These are phyloP conservation scores for Simmondsia chinensis DNA, from an alignment of 148 eudicot species.

Conservation along the genomic window DNA sequence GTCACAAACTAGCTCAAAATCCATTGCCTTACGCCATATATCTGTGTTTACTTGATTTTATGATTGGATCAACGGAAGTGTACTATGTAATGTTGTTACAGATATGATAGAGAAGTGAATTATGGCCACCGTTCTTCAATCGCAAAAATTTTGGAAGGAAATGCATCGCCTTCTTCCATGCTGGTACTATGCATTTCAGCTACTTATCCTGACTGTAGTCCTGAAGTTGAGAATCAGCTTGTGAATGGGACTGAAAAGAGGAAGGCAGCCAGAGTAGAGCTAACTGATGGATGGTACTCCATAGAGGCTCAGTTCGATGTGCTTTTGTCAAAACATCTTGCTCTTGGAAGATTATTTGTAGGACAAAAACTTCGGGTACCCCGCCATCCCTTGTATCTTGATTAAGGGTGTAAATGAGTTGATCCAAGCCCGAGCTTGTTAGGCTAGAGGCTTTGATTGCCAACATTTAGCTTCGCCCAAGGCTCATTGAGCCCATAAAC, in stretches of 20 bases:
- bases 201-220: constrained; percentile 18
- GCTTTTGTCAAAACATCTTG: constrained; percentile 49
- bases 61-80: background rate
- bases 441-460: too few species aligned
- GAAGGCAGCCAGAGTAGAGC: constrained; percentile 35
- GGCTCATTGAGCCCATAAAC: too few species aligned
- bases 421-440: too few species aligned
- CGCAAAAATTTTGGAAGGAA: constrained; percentile 84
- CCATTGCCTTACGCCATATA: too few species aligned
- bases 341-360: constrained; percentile 62
- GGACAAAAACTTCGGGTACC: constrained; percentile 89
- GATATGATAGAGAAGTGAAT: constrained; percentile 96
- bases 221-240: constrained; percentile 16
- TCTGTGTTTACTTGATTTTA: background rate
- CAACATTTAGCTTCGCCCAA: too few species aligned
- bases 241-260: constrained; percentile 18
- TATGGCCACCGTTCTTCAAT: constrained; percentile 86
- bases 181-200: constrained; percentile 77
- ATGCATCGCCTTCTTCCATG: constrained; percentile 70
- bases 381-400: background rate
- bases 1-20: too few species aligned
- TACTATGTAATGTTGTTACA: constrained; percentile 20
- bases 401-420: too few species aligned
- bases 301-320: constrained; percentile 67
- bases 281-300: constrained; percentile 97